Evolutionary conservation across 495 filamentous ascomycete species (phyloP).

Genomic region (Penicillium canescens): DNA sequence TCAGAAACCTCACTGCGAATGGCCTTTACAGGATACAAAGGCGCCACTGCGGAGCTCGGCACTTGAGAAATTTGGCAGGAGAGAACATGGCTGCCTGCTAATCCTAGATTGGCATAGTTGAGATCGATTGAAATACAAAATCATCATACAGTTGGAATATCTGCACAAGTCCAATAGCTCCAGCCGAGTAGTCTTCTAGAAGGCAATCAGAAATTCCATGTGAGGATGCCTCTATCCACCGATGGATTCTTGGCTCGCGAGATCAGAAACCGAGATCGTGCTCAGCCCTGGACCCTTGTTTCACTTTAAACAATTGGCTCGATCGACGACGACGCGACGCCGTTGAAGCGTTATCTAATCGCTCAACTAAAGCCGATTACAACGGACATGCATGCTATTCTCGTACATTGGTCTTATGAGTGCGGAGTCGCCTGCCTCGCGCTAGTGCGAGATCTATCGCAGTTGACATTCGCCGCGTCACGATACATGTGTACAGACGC

Average conservation of each 20-base stretch:
- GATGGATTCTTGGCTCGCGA: background rate
- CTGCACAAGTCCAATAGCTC: background rate
- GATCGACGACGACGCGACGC: constrained; percentile 15
- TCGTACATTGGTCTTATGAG: background rate
- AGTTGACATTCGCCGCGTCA: constrained; percentile 24
- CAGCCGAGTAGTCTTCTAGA: background rate
- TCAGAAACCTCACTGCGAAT: background rate
- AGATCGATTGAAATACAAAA: background rate
- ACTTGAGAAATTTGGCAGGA: constrained; percentile 14
- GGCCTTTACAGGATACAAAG: background rate
- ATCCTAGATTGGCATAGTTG: constrained; percentile 9
- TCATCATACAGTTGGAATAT: too few species aligned
- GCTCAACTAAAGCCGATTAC: constrained; percentile 13
- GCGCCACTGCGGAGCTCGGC: constrained; percentile 11
- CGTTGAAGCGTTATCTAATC: constrained; percentile 15
- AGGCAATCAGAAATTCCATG: background rate
- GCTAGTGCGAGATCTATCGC: constrained; percentile 19
- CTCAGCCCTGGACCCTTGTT: constrained; percentile 29
- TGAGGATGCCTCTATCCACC: background rate
- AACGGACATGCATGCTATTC: constrained; percentile 2
- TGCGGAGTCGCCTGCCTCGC: constrained; percentile 1
- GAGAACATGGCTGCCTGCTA: constrained; percentile 11
- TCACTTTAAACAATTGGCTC: constrained; percentile 12
- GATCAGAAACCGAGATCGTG: constrained; percentile 18
- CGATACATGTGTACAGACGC: constrained; percentile 14